Base-by-base conservation (phyloP, 768 basidiomycete species). In the Mrakia blollopis region DNA sequence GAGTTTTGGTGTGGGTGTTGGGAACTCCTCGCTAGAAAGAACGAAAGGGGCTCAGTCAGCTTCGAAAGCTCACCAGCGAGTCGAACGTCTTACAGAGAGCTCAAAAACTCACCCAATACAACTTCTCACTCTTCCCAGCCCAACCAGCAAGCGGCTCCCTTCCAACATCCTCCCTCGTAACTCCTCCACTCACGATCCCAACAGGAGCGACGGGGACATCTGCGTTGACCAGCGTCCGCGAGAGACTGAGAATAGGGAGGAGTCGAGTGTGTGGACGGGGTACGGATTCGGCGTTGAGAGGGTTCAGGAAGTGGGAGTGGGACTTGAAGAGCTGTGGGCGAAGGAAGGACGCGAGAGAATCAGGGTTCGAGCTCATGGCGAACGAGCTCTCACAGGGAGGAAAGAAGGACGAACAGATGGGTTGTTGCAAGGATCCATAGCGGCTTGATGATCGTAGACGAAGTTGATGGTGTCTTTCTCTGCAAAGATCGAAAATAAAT, bases 141-240 rank as follows among this genome's bases (percentile, higher is more conserved):
- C 84, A 84, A 5, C 79, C 77, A 47, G 73, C 73, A 0, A 37
- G 80, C 0, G 83, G 83, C 74, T 84, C 84, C 18, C 80, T 78
- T 0, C 84, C 84, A 28, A 83, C 82, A 37, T 83, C 82, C 67
- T 84, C 82, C 35, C 82, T 78, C n/a, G 81, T 44, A 8, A 68
- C 54, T 30, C 82, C 81, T 47, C 72, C 71, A 16, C 44, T 41
- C 72, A 83, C 82, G 67, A 80, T 79, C 7, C 83, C 83, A 32
- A 83, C 82, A 0, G 84, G 84, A 3, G 84, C 83, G 37, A 84
- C 80, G 1, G 84, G 83, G 57, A 84, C 84, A 76, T 84, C 84
- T 0, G 82, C 82, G 71, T 83, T 82, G 39, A 84, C 77, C 61
- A 79, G 78, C 11, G 83, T 83, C 41, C 82, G 82, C 32, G 83